Conservation (phyloP, 441 rosid species). For the Daphne laureola region DNA sequence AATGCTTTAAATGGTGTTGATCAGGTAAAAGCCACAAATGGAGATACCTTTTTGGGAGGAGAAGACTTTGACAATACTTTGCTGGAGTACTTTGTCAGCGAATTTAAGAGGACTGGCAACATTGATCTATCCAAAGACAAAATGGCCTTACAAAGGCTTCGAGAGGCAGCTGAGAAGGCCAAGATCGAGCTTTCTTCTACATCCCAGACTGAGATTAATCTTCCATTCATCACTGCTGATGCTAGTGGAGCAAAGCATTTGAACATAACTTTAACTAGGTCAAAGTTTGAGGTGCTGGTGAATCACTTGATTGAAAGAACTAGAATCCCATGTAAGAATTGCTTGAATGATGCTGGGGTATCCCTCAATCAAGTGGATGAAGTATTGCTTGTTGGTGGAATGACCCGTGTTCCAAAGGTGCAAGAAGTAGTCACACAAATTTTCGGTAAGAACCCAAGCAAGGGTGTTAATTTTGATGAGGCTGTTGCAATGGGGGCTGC, state of each 20-base stretch:
- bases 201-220: slow-evolving; percentile 54
- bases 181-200: slow-evolving; percentile 58
- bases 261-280: slow-evolving; percentile 49
- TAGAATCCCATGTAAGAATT: slow-evolving; percentile 39
- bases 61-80: slow-evolving; percentile 56
- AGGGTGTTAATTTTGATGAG: slow-evolving; percentile 40
- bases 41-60: slow-evolving; percentile 60
- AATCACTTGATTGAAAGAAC: slow-evolving; percentile 46
- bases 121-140: slow-evolving; percentile 51
- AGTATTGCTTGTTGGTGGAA: slow-evolving; percentile 39
- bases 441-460: slow-evolving; percentile 47
- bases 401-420: slow-evolving; percentile 40
- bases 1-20: neutral
- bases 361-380: slow-evolving; percentile 39
- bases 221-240: slow-evolving; percentile 61
- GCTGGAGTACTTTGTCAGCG: slow-evolving; percentile 40
- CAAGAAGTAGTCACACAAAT: slow-evolving; percentile 38
- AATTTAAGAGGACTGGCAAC: slow-evolving; percentile 38
- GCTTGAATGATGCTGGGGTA: slow-evolving; percentile 51
- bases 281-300: slow-evolving; percentile 48
- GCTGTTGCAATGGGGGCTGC: slow-evolving; percentile 45
- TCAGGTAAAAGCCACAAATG: slow-evolving; percentile 60
- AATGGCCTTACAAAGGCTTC: slow-evolving; percentile 54
- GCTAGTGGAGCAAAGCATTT: slow-evolving; percentile 58
- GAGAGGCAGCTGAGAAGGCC: slow-evolving; percentile 65